Conservation (phyloP, 371 early-diverging fungal species). For the Mortierella sp. region DNA sequence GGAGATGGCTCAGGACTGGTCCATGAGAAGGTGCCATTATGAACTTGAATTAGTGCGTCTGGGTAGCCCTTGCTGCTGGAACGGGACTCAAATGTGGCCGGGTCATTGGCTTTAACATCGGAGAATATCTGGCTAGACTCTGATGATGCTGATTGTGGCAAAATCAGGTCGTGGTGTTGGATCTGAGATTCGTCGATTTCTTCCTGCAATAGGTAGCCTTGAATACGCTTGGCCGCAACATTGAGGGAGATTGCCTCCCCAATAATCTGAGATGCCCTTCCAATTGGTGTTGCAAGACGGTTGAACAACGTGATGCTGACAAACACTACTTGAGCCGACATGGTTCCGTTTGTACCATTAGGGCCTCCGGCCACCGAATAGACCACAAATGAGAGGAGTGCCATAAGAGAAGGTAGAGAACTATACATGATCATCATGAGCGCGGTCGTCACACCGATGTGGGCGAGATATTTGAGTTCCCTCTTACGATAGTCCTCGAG, state of each 20-base stretch:
- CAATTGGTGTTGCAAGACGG: constrained; percentile 30
- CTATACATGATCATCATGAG: constrained; percentile 55
- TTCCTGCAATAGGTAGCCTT: constrained; percentile 39
- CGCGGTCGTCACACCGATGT: constrained; percentile 12
- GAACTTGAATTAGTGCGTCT: constrained; percentile 23
- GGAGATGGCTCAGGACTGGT: neutral
- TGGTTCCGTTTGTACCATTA: constrained; percentile 39
- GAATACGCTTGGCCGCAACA: constrained; percentile 45
- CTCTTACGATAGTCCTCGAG: constrained; percentile 25
- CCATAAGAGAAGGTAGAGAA: constrained; percentile 42
- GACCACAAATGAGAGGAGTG: constrained; percentile 36
- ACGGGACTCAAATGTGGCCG: constrained; percentile 35
- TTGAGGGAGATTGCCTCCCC: constrained; percentile 23
- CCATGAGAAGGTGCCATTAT: constrained; percentile 42
- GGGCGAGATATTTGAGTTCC: constrained; percentile 32
- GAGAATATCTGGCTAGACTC: neutral
- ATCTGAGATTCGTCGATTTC: constrained; percentile 61
- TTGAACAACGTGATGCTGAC: constrained; percentile 45
- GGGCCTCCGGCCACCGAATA: constrained; percentile 36
- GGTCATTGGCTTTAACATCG: neutral
- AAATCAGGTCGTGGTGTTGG: constrained; percentile 11
- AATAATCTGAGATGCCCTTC: constrained; percentile 19
- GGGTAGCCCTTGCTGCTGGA: constrained; percentile 59
- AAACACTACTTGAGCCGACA: constrained; percentile 49
- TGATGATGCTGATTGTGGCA: too few relatives aligned